These are phyloP conservation scores for Eutypa lata DNA, from an alignment of 2,329 filamentous ascomycete species.

Conservation along the genomic window DNA sequence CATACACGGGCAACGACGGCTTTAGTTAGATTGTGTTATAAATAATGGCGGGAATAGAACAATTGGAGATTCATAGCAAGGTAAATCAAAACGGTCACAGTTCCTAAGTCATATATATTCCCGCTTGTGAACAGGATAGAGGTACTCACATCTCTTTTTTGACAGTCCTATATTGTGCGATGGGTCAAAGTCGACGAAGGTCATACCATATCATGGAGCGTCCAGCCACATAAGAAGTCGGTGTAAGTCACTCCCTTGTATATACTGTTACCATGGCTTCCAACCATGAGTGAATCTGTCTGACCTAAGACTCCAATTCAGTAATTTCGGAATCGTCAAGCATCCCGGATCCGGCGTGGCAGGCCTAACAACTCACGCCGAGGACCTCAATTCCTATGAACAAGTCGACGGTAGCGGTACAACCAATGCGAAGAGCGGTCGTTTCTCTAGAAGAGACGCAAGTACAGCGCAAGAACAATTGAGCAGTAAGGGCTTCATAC, in stretches of 20 bases:
- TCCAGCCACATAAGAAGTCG: slow-evolving; percentile 97
- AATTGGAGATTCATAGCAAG: slow-evolving; percentile 96
- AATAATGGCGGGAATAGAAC: slow-evolving; percentile 89
- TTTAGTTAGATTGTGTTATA: no score
- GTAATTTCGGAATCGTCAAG: slow-evolving; percentile 96
- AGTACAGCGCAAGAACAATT: slow-evolving; percentile 61
- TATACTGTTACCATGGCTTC: slow-evolving; percentile 11
- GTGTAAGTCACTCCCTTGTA: slow-evolving; percentile 51
- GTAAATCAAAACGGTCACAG: slow-evolving; percentile 42
- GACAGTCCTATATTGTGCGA: slow-evolving; percentile 91
- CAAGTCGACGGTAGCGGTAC: slow-evolving; percentile 32
- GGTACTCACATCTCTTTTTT: slow-evolving; percentile 2
- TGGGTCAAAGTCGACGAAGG: slow-evolving; percentile 91
- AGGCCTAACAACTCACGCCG: slow-evolving; percentile 41
- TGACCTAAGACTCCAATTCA: slow-evolving; percentile 24
- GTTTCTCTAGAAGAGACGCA: slow-evolving; percentile 54
- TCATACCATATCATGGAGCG: slow-evolving; percentile 94
- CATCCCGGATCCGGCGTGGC: slow-evolving; percentile 74
- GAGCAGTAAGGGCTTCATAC: slow-evolving; percentile 63
- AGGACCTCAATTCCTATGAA: slow-evolving; percentile 45
- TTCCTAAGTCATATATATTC: no score
- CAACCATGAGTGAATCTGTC: slow-evolving; percentile 3
- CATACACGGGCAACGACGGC: no score
- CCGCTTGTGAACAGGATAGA: neutral
- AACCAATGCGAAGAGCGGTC: slow-evolving; percentile 39